Percentiles rank a stretch among this genome's conserved stretches.
These are phyloP conservation scores for Oryza glumipatula DNA, from an alignment of 176 grass and related monocot genomes.

Conservation along the genomic window DNA sequence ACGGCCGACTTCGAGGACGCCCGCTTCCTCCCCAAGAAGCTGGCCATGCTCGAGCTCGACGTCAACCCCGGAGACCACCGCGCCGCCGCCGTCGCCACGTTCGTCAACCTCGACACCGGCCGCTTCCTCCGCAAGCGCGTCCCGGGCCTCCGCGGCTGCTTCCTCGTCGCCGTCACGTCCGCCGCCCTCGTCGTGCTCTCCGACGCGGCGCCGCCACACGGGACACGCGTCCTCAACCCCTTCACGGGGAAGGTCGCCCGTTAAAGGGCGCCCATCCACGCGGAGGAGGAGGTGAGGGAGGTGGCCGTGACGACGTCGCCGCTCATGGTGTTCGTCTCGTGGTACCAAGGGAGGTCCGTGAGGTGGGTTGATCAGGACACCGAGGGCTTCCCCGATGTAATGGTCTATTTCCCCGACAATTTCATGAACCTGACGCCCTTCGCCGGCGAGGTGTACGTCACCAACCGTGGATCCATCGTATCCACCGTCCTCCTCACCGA, in stretches of 20 bases:
- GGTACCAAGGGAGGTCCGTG: background rate
- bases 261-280: background rate
- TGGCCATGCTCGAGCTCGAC: background rate
- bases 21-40: conserved; percentile 1
- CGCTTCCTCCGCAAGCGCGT: conserved; percentile 9
- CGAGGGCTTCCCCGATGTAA: background rate
- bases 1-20: background rate
- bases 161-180: background rate
- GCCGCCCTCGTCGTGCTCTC: conserved; percentile 2
- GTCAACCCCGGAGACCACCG: too few relatives aligned
- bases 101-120: conserved; percentile 1
- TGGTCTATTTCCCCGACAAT: background rate
- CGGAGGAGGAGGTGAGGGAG: background rate
- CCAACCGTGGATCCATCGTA: background rate
- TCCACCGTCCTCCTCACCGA: background rate
- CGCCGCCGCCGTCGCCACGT: background rate
- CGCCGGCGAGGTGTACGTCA: background rate
- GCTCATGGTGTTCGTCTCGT: background rate
- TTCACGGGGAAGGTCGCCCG: background rate
- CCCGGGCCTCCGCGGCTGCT: background rate
- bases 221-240: conserved; percentile 22
- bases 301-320: background rate
- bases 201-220: background rate
- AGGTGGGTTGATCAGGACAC: conserved; percentile 8
- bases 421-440: background rate